These are phyloP conservation scores for Mucor lusitanicus DNA, from an alignment of 371 early-diverging fungal species.

Conservation along the genomic window DNA sequence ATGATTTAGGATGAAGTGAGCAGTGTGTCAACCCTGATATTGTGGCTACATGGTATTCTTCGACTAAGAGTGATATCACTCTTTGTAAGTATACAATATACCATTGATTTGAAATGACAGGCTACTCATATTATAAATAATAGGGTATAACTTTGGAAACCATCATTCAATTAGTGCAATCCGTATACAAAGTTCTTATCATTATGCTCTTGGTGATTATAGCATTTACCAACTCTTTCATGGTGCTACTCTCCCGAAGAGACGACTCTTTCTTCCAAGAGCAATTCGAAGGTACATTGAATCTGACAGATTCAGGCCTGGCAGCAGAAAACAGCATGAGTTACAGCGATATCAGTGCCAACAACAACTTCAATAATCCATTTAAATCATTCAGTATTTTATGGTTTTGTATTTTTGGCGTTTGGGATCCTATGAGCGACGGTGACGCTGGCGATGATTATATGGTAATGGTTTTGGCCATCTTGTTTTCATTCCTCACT, in stretches of 20 bases:
- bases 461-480: conserved; percentile 2
- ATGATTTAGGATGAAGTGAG: conserved; percentile 6
- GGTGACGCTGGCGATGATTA: conserved; percentile 14
- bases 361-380: neutral
- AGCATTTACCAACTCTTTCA: conserved; percentile 14
- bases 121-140: neutral
- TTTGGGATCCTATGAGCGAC: conserved; percentile 13
- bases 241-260: conserved; percentile 2
- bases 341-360: neutral
- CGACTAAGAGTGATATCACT: conserved; percentile 1
- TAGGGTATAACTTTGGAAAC: conserved; percentile 14
- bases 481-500: conserved; percentile 15
- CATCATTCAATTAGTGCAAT: conserved; percentile 6
- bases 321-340: neutral
- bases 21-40: conserved; percentile 1
- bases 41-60: conserved; percentile 15
- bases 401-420: conserved; percentile 18
- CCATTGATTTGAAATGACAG: neutral
- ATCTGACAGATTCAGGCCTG: neutral
- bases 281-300: neutral
- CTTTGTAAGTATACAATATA: conserved; percentile 10
- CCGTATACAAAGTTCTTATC: neutral
- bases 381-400: conserved; percentile 5
- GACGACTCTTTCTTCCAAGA: conserved; percentile 14
- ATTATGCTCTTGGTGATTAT: conserved; percentile 13